Conservation (phyloP, 768 basidiomycete species). For the Macrolepiota albuminosa region DNA sequence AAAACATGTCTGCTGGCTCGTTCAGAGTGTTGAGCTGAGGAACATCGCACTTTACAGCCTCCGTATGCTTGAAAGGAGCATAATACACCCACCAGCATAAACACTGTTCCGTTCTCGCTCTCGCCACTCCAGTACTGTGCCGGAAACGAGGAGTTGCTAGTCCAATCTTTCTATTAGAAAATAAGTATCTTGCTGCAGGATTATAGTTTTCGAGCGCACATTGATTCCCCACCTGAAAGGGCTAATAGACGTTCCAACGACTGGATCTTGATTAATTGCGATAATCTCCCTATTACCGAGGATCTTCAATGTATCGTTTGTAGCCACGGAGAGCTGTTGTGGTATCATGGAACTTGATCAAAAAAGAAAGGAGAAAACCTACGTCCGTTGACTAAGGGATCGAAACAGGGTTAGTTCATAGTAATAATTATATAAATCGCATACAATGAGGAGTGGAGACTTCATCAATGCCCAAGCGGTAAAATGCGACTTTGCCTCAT, state of each 20-base stretch:
- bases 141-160: slow-evolving; percentile 40
- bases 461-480: slow-evolving; percentile 74
- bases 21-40: slow-evolving; percentile 51
- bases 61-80: not conserved
- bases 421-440: slow-evolving; percentile 8
- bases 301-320: slow-evolving; percentile 47
- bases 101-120: slow-evolving; percentile 53
- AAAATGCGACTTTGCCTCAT: slow-evolving; percentile 67
- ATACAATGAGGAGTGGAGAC: slow-evolving; percentile 44
- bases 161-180: slow-evolving; percentile 22
- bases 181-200: not conserved
- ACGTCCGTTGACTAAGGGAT: slow-evolving; percentile 15
- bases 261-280: slow-evolving; percentile 66
- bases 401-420: not conserved
- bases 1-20: slow-evolving; percentile 48
- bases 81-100: slow-evolving; percentile 50
- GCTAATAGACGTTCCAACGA: slow-evolving; percentile 55
- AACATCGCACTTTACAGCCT: not conserved
- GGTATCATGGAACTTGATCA: not conserved
- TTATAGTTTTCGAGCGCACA: slow-evolving; percentile 26
- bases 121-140: slow-evolving; percentile 67
- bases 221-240: slow-evolving; percentile 70
- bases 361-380: not conserved
- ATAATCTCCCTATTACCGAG: slow-evolving; percentile 61
- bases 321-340: slow-evolving; percentile 38